phyloP scores from a whole-genome alignment of 169 alveolate genomes.

The Eimeria sp. region DNA sequence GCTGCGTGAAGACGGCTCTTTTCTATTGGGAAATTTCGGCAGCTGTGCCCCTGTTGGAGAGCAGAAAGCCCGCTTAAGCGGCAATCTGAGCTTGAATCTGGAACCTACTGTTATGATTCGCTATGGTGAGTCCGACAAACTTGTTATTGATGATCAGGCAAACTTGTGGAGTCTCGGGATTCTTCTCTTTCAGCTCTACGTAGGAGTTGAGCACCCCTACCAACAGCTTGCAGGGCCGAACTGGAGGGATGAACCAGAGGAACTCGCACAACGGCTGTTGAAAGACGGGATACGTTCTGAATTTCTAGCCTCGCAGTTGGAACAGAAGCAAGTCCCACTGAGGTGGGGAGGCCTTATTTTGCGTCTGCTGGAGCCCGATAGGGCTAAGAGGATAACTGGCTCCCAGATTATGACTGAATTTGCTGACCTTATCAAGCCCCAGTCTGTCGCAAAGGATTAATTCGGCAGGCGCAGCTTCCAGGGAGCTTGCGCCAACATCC shows the following conservation, averaged over 20 bases:
- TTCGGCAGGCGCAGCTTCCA: not conserved
- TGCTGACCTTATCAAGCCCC: not conserved
- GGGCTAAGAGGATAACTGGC: not conserved
- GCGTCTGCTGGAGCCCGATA: constrained; percentile 5
- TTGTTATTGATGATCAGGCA: not conserved
- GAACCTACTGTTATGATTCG: not conserved
- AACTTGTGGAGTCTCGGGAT: not conserved
- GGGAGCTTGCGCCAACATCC: too few species aligned
- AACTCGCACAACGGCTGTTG: not conserved
- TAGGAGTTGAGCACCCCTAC: not conserved
- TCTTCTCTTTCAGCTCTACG: not conserved
- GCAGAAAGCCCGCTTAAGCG: not conserved
- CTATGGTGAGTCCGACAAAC: not conserved
- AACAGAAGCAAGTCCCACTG: not conserved
- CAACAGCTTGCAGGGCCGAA: not conserved
- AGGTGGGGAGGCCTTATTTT: not conserved
- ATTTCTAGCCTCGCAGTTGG: not conserved
- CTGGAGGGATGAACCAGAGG: not conserved
- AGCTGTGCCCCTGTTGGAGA: not conserved
- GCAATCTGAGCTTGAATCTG: not conserved
- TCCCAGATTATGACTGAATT: not conserved
- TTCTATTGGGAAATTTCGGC: constrained; percentile 18
- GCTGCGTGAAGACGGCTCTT: constrained; percentile 27
- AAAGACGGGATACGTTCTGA: not conserved
- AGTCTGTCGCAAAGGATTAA: not conserved